Base-by-base conservation (phyloP, 2,329 filamentous ascomycete species). In the Diplodia sapinea region DNA sequence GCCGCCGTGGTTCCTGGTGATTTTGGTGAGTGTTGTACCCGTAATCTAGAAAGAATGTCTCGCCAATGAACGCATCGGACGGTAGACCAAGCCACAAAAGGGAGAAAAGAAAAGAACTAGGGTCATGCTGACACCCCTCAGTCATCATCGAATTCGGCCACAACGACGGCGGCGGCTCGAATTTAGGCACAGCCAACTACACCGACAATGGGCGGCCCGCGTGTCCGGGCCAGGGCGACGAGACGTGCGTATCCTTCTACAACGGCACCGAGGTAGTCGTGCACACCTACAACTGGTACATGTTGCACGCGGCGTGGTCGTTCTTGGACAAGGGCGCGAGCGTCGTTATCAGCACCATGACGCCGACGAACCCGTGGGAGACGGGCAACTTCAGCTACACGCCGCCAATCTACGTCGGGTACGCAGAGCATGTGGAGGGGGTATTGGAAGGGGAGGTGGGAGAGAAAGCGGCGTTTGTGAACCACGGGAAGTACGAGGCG, bases 101-200 rank as follows among this genome's bases (percentile, higher is more conserved):
- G 1, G n/a, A 20, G 8, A 15, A 11, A 20, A 7, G 6, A 47
- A 11, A 20, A 4, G 8, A 47, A 47, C n/a, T 3, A 9, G 7
- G 2, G 17, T 4, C 17, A 8, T 47, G 43, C n/a, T 38, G 36
- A 38, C 36, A 11, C 36, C 3, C 36, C 9, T 4, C 8, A 47
- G 88, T 91, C 1, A 81, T 91, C 65, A 90, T 91, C 65, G 89
- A 91, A 72, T 90, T 91, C 72, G 89, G 89, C 0, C 89, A 91
- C 80, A 92, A 92, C 72, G 89, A 91, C 71, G 89, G 88, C 26
- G 88, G 88, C 1, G 59, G 59, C 59, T 26, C 6, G 26, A 23
- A 12, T 17, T 47, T 63, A 8, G 59, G 59, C 43, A 83, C 83
- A 0, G 79, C 88, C 1, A 78, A 74, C 2, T 76, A 75, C 1